Evolutionary conservation across 2,329 filamentous ascomycete genomes (phyloP).

Genomic region (Dryadomyces quercivorus): DNA sequence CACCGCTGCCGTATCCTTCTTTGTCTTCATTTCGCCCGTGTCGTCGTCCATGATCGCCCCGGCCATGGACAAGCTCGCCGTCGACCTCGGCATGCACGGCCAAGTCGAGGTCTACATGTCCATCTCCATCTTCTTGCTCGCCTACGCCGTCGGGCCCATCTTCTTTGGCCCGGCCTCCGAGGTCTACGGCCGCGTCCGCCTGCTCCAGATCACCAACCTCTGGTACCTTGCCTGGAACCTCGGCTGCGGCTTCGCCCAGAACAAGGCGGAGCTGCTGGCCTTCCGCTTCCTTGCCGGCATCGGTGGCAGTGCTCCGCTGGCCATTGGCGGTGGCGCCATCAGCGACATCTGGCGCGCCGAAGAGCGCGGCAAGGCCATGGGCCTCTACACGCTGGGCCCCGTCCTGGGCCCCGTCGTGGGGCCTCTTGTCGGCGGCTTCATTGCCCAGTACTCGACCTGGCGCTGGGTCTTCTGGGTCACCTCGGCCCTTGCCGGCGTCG

Average conservation of each 20-base stretch:
- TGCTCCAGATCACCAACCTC: conserved; percentile 26
- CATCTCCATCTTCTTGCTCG: conserved; percentile 47
- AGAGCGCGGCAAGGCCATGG: conserved; percentile 1
- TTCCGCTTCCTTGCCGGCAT: conserved; percentile 12
- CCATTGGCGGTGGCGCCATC: conserved; percentile 10
- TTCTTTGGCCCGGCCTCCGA: conserved; percentile 29
- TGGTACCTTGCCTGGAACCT: conserved; percentile 55
- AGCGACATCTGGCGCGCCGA: conserved; percentile 4
- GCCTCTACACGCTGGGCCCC: neutral
- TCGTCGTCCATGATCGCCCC: conserved; percentile 45
- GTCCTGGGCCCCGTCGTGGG: neutral
- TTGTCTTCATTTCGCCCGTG: conserved; percentile 48
- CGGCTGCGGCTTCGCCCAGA: conserved; percentile 49
- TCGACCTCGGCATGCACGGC: conserved; percentile 37
- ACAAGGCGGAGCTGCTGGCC: conserved; percentile 26
- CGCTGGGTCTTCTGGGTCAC: conserved; percentile 1
- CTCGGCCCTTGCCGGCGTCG: neutral
- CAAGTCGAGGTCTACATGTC: conserved; percentile 31
- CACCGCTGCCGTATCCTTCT: conserved; percentile 39
- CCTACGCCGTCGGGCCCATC: conserved; percentile 40
- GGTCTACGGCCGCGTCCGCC: neutral
- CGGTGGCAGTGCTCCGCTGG: conserved; percentile 10
- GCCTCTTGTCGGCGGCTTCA: neutral
- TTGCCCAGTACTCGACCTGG: neutral
- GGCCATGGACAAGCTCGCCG: conserved; percentile 34